Conservation (phyloP, 768 basidiomycete species). For the Suillus subaureus region DNA sequence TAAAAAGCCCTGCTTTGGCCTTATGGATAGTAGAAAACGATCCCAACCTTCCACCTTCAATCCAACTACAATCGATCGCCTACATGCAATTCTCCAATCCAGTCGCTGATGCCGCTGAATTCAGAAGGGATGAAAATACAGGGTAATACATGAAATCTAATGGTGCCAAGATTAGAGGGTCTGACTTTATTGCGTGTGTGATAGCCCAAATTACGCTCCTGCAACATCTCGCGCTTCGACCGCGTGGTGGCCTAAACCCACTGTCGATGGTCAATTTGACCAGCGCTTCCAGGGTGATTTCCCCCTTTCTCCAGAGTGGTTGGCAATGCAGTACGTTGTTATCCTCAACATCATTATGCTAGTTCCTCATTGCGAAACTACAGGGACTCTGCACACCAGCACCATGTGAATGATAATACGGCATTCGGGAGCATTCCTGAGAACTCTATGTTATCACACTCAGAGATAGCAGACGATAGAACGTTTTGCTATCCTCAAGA, state of each 20-base stretch:
- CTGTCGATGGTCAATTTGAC: background rate
- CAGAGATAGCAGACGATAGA: background rate
- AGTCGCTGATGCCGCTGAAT: background rate
- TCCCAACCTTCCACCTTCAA: background rate
- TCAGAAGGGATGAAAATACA: background rate
- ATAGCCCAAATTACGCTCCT: background rate
- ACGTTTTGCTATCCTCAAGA: background rate
- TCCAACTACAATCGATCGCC: background rate
- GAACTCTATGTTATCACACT: background rate
- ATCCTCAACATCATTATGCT: no score
- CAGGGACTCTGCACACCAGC: background rate
- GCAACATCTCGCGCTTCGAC: background rate
- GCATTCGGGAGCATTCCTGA: background rate
- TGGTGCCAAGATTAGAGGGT: no score
- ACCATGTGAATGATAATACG: background rate
- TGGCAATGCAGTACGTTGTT: background rate
- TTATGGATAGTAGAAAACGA: background rate
- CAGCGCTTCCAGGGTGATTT: background rate
- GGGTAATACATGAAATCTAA: background rate
- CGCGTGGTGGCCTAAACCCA: background rate
- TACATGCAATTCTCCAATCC: background rate
- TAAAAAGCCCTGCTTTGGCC: background rate
- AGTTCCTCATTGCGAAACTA: background rate
- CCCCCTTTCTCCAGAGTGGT: background rate
- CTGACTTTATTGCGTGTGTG: background rate